These are phyloP conservation scores for Backusella westeae DNA, from an alignment of 192 early-diverging fungal species.

Conservation along the genomic window DNA sequence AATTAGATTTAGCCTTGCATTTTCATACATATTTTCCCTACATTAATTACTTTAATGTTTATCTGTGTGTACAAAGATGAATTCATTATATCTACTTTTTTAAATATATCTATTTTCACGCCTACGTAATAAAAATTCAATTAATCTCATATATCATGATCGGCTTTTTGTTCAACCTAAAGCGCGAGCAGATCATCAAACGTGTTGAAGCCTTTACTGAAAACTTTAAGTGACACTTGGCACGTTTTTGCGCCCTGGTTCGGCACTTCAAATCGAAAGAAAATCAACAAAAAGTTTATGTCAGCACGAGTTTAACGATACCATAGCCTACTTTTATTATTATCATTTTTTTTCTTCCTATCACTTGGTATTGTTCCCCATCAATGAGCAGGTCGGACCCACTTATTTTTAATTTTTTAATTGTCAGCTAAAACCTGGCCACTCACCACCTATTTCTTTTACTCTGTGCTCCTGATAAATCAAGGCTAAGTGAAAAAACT, in stretches of 20 bases:
- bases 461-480: neutral
- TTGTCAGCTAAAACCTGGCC: constrained; percentile 2
- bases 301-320: neutral
- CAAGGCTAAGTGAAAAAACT: neutral
- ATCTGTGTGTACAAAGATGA: neutral
- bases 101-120: neutral
- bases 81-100: neutral
- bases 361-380: neutral
- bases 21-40: neutral
- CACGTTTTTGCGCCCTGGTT: neutral
- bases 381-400: neutral
- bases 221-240: neutral
- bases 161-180: neutral
- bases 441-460: neutral
- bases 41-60: neutral
- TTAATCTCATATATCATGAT: neutral
- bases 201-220: neutral
- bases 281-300: neutral
- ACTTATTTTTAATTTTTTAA: neutral
- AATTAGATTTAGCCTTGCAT: neutral
- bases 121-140: neutral
- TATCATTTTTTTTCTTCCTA: neutral
- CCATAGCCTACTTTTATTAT: neutral
- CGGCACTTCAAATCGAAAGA: neutral
- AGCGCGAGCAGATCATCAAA: neutral